These are phyloP conservation scores for Achlya hypogyna DNA, from an alignment of 352 stramenopile genomes.

Conservation along the genomic window DNA sequence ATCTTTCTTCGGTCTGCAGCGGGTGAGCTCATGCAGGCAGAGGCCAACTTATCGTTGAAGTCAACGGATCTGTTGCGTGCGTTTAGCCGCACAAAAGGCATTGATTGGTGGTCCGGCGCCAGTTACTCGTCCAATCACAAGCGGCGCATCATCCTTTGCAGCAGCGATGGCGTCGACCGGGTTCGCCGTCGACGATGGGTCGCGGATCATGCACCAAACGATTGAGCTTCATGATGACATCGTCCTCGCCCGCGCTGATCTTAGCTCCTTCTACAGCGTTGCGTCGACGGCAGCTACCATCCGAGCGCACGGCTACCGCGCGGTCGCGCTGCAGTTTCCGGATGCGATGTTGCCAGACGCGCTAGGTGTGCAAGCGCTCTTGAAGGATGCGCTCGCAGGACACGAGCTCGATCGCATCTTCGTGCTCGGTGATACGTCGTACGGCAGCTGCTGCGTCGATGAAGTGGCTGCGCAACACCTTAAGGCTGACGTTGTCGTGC, in stretches of 20 bases:
- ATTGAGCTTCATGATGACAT: conserved; percentile 41
- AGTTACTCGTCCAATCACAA: not conserved
- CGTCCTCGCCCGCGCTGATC: conserved; percentile 35
- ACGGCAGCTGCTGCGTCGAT: conserved; percentile 93
- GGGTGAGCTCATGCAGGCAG: not conserved
- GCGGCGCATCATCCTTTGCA: not conserved
- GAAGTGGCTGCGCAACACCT: conserved; percentile 92
- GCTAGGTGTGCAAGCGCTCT: conserved; percentile 69
- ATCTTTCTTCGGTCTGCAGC: not conserved
- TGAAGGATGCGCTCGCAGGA: conserved; percentile 29
- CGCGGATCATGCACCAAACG: conserved; percentile 56
- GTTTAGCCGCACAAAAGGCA: not conserved
- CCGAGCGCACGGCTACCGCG: conserved; percentile 39
- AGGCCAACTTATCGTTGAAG: not conserved
- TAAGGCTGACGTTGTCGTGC: conserved; percentile 87
- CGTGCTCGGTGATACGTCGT: conserved; percentile 93
- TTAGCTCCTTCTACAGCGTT: conserved; percentile 57
- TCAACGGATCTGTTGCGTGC: not conserved
- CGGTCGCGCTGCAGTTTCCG: conserved; percentile 92
- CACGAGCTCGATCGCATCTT: conserved; percentile 78
- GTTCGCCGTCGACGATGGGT: conserved; percentile 77
- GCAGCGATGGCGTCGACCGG: conserved; percentile 23
- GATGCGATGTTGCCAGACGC: conserved; percentile 89
- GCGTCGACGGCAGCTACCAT: conserved; percentile 53
- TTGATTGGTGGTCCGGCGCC: not conserved